Percentiles rank a stretch among this genome's conserved stretches.
phyloP scores from a whole-genome alignment of 2,329 filamentous ascomycete species.

The Paramyrothecium roridum region DNA sequence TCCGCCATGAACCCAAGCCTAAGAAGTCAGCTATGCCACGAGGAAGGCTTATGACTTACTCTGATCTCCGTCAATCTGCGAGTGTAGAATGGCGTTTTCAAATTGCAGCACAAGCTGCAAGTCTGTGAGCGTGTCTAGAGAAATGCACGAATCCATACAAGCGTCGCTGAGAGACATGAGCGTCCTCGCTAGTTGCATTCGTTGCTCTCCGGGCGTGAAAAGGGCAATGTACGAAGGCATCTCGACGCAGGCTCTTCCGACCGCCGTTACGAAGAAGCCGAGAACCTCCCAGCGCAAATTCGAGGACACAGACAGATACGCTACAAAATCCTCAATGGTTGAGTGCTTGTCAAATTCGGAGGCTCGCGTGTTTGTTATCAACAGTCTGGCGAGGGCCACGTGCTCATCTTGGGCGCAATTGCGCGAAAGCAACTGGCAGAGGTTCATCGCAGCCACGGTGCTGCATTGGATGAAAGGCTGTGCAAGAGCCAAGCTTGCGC shows the following conservation, averaged over 20 bases:
- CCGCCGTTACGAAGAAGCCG: not conserved
- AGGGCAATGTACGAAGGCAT: not conserved
- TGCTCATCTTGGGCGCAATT: not conserved
- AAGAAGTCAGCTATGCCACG: too few species aligned
- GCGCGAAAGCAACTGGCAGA: not conserved
- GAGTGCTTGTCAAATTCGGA: not conserved
- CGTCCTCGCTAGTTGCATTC: not conserved
- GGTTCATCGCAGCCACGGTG: not conserved
- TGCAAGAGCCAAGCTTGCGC: not conserved
- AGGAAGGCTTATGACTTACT: slow-evolving; percentile 13
- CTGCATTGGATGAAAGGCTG: not conserved
- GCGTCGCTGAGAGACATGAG: not conserved
- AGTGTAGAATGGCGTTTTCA: slow-evolving; percentile 40
- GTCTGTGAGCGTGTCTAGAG: slow-evolving; percentile 32
- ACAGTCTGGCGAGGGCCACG: not conserved
- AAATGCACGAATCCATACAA: slow-evolving; percentile 7
- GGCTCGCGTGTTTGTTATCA: not conserved
- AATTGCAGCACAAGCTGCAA: slow-evolving; percentile 40
- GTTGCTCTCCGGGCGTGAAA: not conserved
- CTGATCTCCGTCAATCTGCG: slow-evolving; percentile 37
- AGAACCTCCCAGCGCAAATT: not conserved
- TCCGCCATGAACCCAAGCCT: not conserved
- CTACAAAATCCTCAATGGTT: not conserved
- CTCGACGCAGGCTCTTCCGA: not conserved
- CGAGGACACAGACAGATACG: not conserved